These are phyloP conservation scores for Fusarium sp. DNA, from an alignment of 2,329 filamentous ascomycete species.

Conservation along the genomic window DNA sequence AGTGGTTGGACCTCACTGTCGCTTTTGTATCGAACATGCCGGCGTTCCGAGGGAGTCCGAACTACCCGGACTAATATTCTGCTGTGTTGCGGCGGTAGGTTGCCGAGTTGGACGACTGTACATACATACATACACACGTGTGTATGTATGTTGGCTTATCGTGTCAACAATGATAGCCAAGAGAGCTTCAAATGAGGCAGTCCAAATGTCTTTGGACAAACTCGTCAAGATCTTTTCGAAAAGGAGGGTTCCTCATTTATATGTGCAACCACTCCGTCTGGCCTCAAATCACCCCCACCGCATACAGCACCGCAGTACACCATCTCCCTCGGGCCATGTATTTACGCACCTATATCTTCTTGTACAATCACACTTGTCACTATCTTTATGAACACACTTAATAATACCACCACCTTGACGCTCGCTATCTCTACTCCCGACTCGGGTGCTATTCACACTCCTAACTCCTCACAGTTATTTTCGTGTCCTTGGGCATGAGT, in stretches of 20 bases:
- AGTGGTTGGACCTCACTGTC: slow-evolving; percentile 32
- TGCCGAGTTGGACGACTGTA: slow-evolving; percentile 3
- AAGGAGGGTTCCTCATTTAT: slow-evolving; percentile 18
- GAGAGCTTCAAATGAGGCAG: not conserved
- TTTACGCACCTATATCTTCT: slow-evolving; percentile 37
- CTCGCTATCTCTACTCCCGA: slow-evolving; percentile 17
- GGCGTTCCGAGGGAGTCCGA: slow-evolving; percentile 33
- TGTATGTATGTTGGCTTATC: not conserved
- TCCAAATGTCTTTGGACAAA: not conserved
- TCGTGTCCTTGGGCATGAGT: not conserved
- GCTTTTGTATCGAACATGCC: slow-evolving; percentile 39
- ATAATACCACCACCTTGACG: slow-evolving; percentile 31
- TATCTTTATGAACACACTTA: slow-evolving; percentile 35
- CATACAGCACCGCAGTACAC: slow-evolving; percentile 25
- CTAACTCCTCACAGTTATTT: not conserved
- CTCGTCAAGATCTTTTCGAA: not conserved
- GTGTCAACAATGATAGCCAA: not conserved
- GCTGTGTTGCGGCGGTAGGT: slow-evolving; percentile 6
- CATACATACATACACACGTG: not conserved
- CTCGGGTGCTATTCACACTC: slow-evolving; percentile 9
- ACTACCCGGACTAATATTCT: slow-evolving; percentile 27
- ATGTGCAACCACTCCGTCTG: slow-evolving; percentile 15
- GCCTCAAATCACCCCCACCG: slow-evolving; percentile 15
- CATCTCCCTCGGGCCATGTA: slow-evolving; percentile 36
- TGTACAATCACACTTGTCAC: slow-evolving; percentile 35